Base-by-base conservation (phyloP, 2,329 filamentous ascomycete species). In the Mycosphaerella arachidis region DNA sequence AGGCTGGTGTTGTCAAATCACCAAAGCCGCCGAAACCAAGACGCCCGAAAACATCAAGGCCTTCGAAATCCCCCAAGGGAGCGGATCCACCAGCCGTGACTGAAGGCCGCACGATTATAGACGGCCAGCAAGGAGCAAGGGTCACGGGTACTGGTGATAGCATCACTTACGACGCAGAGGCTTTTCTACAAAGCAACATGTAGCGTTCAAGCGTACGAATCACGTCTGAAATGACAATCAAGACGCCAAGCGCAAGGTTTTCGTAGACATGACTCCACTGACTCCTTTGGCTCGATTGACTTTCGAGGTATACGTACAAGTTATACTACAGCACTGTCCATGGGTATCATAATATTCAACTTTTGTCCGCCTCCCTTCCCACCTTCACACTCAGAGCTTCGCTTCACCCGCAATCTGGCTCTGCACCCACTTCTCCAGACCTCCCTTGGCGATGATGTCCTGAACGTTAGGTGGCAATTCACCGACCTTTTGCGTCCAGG, bases 401-500 rank as follows among this genome's bases (percentile, higher is more conserved):
- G 57, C 51, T n/a, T 52, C 57, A 33, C 57, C 65, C 18, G 64
- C 74, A 69, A 92, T 89, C 73, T 89, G 81, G 58, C 82, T 80
- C 81, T 89, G 88, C 9, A 94, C 89, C 91, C 91, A 95, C 64
- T 86, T 87, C 79, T 92, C 90, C 61, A 95, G 71, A 0, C 91
- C 91, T 2, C 90, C 90, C 53, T 82, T 75, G 0, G 89, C 88
- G 68, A 93, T 90, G 58, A 93, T 92, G 70, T 90, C 73, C 74
- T 96, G 92, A 57, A 96, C 89, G 70, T 93, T 96, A 0, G 89
- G 85, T 13, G 91, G 89, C 63, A 96, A 73, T 78, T 94, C 89
- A 7, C 90, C 90, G 0, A 96, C 91, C 76, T 88, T 90, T 72
- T 94, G 84, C 54, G 80, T 87, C 91, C 91, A 96, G 40, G 77